These are phyloP conservation scores for Myotisia sp. DNA, from an alignment of 2,329 filamentous ascomycete species.

Conservation along the genomic window DNA sequence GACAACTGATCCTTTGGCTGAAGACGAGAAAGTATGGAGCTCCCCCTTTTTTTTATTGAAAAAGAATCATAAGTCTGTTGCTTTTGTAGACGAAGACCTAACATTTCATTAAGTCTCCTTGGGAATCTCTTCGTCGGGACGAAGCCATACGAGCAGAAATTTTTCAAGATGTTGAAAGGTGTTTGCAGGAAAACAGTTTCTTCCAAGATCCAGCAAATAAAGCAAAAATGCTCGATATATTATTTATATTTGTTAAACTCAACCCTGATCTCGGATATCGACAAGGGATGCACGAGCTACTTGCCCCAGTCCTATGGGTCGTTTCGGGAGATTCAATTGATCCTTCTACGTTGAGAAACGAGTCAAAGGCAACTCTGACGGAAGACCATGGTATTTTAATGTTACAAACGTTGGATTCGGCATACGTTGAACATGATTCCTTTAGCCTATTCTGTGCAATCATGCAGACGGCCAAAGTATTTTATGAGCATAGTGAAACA, in stretches of 20 bases:
- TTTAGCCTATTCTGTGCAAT: slow-evolving; percentile 73
- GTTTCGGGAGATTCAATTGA: slow-evolving; percentile 69
- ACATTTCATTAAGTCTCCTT: slow-evolving; percentile 56
- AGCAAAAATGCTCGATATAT: slow-evolving; percentile 65
- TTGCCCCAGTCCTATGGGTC: slow-evolving; percentile 78
- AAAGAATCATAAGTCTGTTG: slow-evolving; percentile 1
- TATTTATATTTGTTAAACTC: slow-evolving; percentile 90
- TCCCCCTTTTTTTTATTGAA: slow-evolving; percentile 15
- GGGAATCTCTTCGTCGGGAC: slow-evolving; percentile 74
- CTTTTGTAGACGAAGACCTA: slow-evolving; percentile 17
- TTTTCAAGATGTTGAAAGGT: slow-evolving; percentile 80
- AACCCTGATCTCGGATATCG: slow-evolving; percentile 79
- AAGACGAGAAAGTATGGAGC: slow-evolving; percentile 52
- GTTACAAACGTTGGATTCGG: slow-evolving; percentile 53
- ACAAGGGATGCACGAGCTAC: slow-evolving; percentile 96
- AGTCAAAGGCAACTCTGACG: slow-evolving; percentile 20
- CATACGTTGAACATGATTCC: slow-evolving; percentile 76
- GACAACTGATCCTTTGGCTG: slow-evolving; percentile 67
- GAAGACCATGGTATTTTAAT: slow-evolving; percentile 38
- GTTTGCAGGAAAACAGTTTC: slow-evolving; percentile 77
- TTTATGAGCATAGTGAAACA: slow-evolving; percentile 59
- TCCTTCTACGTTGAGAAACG: slow-evolving; percentile 18
- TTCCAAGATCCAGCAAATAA: slow-evolving; percentile 73
- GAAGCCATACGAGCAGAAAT: slow-evolving; percentile 78
- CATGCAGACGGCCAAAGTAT: slow-evolving; percentile 75